Percentiles rank a stretch among this genome's conserved stretches.
phyloP scores from a whole-genome alignment of 257 asterid species.

The Lithospermum erythrorhizon region DNA sequence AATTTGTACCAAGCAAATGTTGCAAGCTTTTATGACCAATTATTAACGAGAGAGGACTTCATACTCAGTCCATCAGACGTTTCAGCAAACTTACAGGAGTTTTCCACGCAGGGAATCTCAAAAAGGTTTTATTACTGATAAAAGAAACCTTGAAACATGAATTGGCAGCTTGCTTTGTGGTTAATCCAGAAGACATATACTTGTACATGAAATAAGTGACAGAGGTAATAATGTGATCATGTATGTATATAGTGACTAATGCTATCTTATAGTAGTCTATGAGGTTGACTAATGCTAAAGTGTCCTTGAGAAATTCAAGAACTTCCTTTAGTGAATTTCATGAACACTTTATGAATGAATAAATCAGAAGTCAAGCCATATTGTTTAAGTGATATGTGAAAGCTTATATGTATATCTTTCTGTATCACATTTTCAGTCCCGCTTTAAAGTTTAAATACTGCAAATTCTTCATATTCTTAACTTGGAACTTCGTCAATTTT shows the following conservation, averaged over 20 bases:
- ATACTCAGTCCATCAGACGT: slow-evolving; percentile 15
- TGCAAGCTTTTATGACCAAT: slow-evolving; percentile 17
- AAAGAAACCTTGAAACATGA: not conserved
- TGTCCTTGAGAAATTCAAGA: not conserved
- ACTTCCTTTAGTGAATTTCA: not conserved
- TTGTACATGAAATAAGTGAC: not conserved
- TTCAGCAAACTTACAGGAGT: slow-evolving; percentile 19
- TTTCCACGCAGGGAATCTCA: slow-evolving; percentile 19
- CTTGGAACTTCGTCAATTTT: too few relatives aligned
- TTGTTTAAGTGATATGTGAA: too few relatives aligned
- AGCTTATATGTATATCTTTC: too few relatives aligned
- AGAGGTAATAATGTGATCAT: not conserved
- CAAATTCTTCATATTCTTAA: too few relatives aligned
- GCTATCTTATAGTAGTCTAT: not conserved
- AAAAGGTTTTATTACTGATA: slow-evolving; percentile 13
- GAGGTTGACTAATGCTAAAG: not conserved
- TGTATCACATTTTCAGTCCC: too few relatives aligned
- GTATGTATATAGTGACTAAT: not conserved
- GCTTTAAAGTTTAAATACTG: too few relatives aligned
- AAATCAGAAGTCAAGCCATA: too few relatives aligned
- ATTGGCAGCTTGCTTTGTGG: not conserved
- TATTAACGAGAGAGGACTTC: slow-evolving; percentile 12
- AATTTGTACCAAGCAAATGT: slow-evolving; percentile 6
- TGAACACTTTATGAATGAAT: not conserved
- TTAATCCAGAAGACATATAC: not conserved